These are phyloP conservation scores for Podochytrium sp. DNA, from an alignment of 192 early-diverging fungal genomes.

Conservation along the genomic window DNA sequence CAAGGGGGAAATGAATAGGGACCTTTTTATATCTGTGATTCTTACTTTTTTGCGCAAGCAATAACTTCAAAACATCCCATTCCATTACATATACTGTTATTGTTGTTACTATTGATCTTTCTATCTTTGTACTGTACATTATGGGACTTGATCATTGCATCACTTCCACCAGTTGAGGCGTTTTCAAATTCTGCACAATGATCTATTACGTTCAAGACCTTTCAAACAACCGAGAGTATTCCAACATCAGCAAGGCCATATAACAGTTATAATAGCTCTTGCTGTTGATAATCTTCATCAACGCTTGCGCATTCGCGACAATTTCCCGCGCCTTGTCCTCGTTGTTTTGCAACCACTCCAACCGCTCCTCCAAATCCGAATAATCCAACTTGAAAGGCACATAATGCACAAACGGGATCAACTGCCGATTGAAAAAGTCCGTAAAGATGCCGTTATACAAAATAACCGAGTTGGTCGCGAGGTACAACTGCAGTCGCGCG, in stretches of 20 bases:
- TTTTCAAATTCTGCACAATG: no score
- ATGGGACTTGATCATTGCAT: no score
- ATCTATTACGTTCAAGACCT: no score
- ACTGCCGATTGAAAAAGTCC: conserved; percentile 18
- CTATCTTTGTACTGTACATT: no score
- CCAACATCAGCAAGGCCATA: background rate
- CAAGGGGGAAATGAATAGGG: no score
- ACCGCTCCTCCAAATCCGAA: conserved; percentile 18
- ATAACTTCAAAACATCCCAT: no score
- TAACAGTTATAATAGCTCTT: background rate
- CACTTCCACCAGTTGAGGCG: no score
- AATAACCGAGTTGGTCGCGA: conserved; percentile 20
- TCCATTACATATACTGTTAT: no score
- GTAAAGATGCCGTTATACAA: conserved; percentile 19
- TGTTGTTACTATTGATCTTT: no score
- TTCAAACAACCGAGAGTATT: conserved; percentile 5
- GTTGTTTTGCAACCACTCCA: conserved; percentile 17
- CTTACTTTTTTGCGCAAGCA: no score
- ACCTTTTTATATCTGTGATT: no score
- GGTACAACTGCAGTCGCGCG: background rate
- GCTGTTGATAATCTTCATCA: background rate
- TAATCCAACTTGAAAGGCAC: conserved; percentile 18
- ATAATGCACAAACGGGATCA: conserved; percentile 22
- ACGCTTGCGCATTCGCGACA: background rate
- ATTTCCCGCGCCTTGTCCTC: conserved; percentile 15